A percentile compares a stretch with the other conserved stretches of the same genome.
Evolutionary conservation across 2,329 filamentous ascomycete species (phyloP).

Genomic region (Cladosporium sp.): DNA sequence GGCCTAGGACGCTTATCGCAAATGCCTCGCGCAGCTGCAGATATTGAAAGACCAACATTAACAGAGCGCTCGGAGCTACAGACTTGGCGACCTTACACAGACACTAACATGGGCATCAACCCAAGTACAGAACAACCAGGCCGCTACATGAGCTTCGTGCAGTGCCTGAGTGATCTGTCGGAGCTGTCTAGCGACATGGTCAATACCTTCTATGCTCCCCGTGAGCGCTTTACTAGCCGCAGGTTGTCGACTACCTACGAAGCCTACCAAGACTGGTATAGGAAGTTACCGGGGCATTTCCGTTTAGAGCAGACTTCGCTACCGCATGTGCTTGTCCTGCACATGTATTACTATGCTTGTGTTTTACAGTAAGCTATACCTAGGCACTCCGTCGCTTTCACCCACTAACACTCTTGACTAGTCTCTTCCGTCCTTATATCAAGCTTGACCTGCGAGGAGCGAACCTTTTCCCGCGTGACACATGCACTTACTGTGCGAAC

Average conservation of each 20-base stretch:
- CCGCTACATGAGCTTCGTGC: conserved; percentile 47
- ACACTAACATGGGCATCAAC: conserved; percentile 44
- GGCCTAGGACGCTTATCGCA: conserved; percentile 50
- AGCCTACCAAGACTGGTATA: conserved; percentile 71
- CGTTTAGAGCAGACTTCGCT: conserved; percentile 68
- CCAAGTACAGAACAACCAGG: conserved; percentile 68
- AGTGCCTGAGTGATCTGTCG: conserved; percentile 67
- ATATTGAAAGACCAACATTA: conserved; percentile 47
- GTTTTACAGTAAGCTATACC: conserved; percentile 60
- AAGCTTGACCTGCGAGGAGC: conserved; percentile 61
- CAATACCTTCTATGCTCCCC: conserved; percentile 71
- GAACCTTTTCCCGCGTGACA: conserved; percentile 62
- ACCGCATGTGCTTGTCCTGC: conserved; percentile 68
- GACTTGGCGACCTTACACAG: conserved; percentile 41
- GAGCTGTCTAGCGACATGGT: conserved; percentile 72
- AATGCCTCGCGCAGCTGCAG: conserved; percentile 51
- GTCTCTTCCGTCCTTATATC: conserved; percentile 71
- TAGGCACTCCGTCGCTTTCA: background rate
- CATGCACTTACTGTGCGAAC: conserved; percentile 57
- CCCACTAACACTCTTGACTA: conserved; percentile 56
- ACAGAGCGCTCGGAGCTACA: conserved; percentile 34
- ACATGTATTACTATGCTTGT: conserved; percentile 40
- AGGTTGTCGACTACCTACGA: conserved; percentile 65
- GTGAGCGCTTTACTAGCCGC: conserved; percentile 62
- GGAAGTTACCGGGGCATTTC: conserved; percentile 63